Base-by-base conservation (phyloP, 1,284 basidiomycete genomes). In the Ganoderma leucocontextum region DNA sequence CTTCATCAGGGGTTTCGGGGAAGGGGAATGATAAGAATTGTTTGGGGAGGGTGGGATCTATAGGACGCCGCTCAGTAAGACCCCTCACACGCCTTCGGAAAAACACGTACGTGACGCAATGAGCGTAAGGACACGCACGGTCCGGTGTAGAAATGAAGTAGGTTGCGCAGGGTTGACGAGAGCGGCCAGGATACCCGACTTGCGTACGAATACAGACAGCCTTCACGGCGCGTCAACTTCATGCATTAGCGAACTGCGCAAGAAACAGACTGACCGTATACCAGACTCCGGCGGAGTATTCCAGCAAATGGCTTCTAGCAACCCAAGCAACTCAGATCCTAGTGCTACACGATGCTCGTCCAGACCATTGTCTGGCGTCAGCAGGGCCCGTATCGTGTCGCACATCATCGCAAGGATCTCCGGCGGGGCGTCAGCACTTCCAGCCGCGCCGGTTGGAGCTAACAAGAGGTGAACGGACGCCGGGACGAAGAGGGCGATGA, bases 221-320 rank as follows among this genome's bases (percentile, higher is more conserved):
- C 88, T 89, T 29, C 19, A 22, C 12, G 19, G 44, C 33, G 8
- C 15, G 71, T 52, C 47, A 67, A 33, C 53, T 17, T 38, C 33
- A 4, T 35, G 52, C 47, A 52, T 29, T 5, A 29, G 5, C 15
- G 41, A 59, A 1, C 7, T 52, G 22, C 41, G 8, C 22, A 35
- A 67, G 44, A 12, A 64, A 39, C 22, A 63, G 47, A 75, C 83
- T 53, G 72, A 88, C 90, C 79, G 80, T 35, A 81, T 73, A 38
- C 83, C 80, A 12, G 80, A 70, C 29, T 86, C 83, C 9, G 84
- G 81, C 0, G 84, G 80, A 38, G 81, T 77, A 66, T 81, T 82
- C 82, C 86, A 87, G 64, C 83, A 83, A 33, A 92, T 72, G 0
- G 83, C 80, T 72, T 91, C 87, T 12, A 91, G 76, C 17, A 92